A percentile compares a stretch with the other conserved stretches of the same genome.
phyloP scores from a whole-genome alignment of 805 yeast species.

The Metschnikowia hibisci region DNA sequence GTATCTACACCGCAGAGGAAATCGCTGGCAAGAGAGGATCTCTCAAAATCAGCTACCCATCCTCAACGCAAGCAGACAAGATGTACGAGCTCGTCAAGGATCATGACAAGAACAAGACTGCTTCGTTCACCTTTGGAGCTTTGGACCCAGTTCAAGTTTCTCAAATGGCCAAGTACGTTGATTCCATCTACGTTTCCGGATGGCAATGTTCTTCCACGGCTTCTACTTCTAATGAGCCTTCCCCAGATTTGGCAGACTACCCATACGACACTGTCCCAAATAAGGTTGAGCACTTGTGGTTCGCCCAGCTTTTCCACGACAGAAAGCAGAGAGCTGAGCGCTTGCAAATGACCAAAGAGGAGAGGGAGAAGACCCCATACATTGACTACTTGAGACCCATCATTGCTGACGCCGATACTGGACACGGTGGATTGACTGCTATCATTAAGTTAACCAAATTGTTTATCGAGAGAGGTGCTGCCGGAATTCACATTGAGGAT shows the following conservation, averaged over 20 bases:
- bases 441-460: slow-evolving; percentile 91
- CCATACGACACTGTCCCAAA: slow-evolving; percentile 99
- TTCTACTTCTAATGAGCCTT: slow-evolving; percentile 94
- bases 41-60: slow-evolving; percentile 68
- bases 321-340: slow-evolving; percentile 91
- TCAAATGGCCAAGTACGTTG: slow-evolving; percentile 95
- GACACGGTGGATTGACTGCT: slow-evolving; percentile 98
- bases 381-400: slow-evolving; percentile 91
- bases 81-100: slow-evolving; percentile 64
- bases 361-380: slow-evolving; percentile 68
- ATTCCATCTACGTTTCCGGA: slow-evolving; percentile 90
- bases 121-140: slow-evolving; percentile 91
- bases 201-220: slow-evolving; percentile 99
- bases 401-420: slow-evolving; percentile 97
- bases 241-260: slow-evolving; percentile 97
- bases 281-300: slow-evolving; percentile 94
- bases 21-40: slow-evolving; percentile 88
- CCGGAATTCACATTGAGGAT: slow-evolving; percentile 97
- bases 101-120: slow-evolving; percentile 70
- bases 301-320: slow-evolving; percentile 96
- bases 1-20: slow-evolving; percentile 84
- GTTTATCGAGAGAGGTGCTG: slow-evolving; percentile 97
- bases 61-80: slow-evolving; percentile 77
- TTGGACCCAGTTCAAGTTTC: slow-evolving; percentile 93
- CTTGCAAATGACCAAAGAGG: slow-evolving; percentile 52